A percentile compares a stretch with the other conserved stretches of the same genome.
phyloP scores from a whole-genome alignment of 768 basidiomycete species.

The Hericium erinaceus region DNA sequence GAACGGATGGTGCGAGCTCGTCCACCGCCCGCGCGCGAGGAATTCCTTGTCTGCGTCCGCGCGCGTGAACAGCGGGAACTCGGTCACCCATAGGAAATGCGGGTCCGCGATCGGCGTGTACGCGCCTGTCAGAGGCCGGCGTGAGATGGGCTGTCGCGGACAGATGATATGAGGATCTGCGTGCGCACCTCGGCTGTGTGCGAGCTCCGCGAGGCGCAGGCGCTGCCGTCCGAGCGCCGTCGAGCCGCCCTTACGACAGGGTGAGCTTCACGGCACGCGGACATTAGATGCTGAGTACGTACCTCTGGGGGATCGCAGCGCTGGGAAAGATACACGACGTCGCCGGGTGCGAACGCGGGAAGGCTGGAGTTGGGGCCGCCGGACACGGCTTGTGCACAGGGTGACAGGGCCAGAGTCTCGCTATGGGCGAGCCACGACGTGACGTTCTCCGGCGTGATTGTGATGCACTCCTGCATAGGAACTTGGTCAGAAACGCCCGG shows the following conservation, averaged over 20 bases:
- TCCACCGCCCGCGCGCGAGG: slow-evolving; percentile 81
- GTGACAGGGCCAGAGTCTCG: slow-evolving; percentile 14
- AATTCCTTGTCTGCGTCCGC: slow-evolving; percentile 84
- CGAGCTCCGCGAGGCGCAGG: slow-evolving; percentile 54
- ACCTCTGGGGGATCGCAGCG: slow-evolving; percentile 5
- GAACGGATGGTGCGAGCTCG: slow-evolving; percentile 91
- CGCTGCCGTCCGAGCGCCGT: slow-evolving; percentile 70
- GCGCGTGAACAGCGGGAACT: slow-evolving; percentile 87
- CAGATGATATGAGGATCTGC: slow-evolving; percentile 6
- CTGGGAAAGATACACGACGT: slow-evolving; percentile 12
- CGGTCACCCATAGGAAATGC: slow-evolving; percentile 92
- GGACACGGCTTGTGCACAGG: background rate
- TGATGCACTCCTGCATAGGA: slow-evolving; percentile 36
- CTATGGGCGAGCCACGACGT: slow-evolving; percentile 38
- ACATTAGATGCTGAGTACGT: background rate
- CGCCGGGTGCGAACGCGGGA: slow-evolving; percentile 5
- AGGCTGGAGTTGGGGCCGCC: background rate
- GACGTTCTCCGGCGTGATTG: slow-evolving; percentile 36
- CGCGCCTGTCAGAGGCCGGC: slow-evolving; percentile 35
- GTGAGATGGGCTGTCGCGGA: background rate
- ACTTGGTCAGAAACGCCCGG: background rate
- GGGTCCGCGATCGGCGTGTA: slow-evolving; percentile 45
- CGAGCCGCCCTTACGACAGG: slow-evolving; percentile 62
- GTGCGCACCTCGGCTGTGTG: slow-evolving; percentile 50
- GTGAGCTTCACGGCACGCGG: background rate